Evolutionary conservation across 495 filamentous ascomycete species (phyloP).

Genomic region (Neohortaea acidophila): DNA sequence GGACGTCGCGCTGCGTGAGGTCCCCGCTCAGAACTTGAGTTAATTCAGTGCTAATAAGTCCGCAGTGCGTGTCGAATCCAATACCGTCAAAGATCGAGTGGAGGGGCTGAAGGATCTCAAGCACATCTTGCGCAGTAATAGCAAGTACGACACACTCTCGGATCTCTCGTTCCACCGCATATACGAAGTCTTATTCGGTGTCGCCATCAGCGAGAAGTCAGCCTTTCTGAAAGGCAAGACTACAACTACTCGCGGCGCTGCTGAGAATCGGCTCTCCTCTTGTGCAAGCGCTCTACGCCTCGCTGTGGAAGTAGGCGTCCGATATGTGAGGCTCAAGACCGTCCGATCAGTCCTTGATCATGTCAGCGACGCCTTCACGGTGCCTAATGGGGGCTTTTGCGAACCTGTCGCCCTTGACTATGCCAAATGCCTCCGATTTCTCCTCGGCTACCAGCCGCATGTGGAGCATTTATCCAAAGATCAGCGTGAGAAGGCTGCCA

Average conservation of each 20-base stretch:
- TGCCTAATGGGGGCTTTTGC: slow-evolving; percentile 45
- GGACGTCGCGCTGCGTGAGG: slow-evolving; percentile 6
- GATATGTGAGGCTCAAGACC: slow-evolving; percentile 57
- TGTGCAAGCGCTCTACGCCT: slow-evolving; percentile 60
- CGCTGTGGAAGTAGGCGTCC: slow-evolving; percentile 50
- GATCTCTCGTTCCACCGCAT: slow-evolving; percentile 71
- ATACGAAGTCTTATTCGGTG: slow-evolving; percentile 65
- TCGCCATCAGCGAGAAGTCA: slow-evolving; percentile 49
- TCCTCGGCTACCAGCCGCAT: slow-evolving; percentile 59
- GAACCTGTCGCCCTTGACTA: slow-evolving; percentile 65
- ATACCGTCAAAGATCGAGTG: slow-evolving; percentile 16
- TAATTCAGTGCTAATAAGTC: no score
- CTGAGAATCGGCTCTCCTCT: slow-evolving; percentile 44
- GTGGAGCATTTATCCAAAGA: slow-evolving; percentile 56
- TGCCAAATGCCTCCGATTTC: slow-evolving; percentile 51
- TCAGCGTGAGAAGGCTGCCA: slow-evolving; percentile 51
- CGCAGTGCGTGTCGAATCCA: slow-evolving; percentile 8
- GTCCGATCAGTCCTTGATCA: slow-evolving; percentile 65
- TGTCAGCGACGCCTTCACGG: slow-evolving; percentile 57
- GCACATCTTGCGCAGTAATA: slow-evolving; percentile 47
- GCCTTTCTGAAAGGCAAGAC: slow-evolving; percentile 42
- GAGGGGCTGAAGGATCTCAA: slow-evolving; percentile 39
- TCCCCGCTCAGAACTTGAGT: no score
- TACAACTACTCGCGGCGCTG: slow-evolving; percentile 30
- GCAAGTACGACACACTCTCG: slow-evolving; percentile 36